phyloP scores from a whole-genome alignment of 2,329 filamentous ascomycete genomes.

The Alternaria hordeiaustralica region DNA sequence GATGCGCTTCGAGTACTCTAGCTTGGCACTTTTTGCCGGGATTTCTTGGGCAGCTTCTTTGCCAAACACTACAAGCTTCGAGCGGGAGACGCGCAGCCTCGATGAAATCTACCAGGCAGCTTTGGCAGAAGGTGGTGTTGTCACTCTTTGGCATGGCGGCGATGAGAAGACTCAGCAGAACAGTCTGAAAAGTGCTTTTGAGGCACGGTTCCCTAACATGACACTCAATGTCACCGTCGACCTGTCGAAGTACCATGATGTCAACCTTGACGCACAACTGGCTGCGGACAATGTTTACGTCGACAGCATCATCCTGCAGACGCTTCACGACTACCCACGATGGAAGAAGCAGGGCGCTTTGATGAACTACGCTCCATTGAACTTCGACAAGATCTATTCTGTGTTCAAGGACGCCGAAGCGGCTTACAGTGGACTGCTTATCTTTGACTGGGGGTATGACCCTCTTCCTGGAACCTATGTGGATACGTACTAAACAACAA shows the following conservation, averaged over 20 bases:
- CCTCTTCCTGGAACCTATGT: too few species aligned
- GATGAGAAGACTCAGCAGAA: slow-evolving; percentile 54
- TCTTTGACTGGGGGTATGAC: slow-evolving; percentile 40
- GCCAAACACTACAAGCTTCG: background rate
- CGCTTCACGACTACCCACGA: slow-evolving; percentile 59
- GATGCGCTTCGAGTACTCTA: slow-evolving; percentile 4
- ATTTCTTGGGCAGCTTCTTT: background rate
- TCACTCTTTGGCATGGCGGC: slow-evolving; percentile 60
- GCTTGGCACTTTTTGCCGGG: slow-evolving; percentile 4
- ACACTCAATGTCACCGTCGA: slow-evolving; percentile 62
- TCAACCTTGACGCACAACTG: slow-evolving; percentile 55
- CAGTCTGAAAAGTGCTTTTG: slow-evolving; percentile 53
- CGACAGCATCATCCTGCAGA: slow-evolving; percentile 60
- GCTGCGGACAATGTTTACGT: slow-evolving; percentile 39
- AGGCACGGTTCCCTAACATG: slow-evolving; percentile 57
- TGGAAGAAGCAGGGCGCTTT: slow-evolving; percentile 59
- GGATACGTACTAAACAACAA: too few species aligned
- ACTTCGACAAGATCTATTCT: slow-evolving; percentile 54
- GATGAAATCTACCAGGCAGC: slow-evolving; percentile 61
- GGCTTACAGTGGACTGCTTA: slow-evolving; percentile 53
- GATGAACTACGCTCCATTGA: slow-evolving; percentile 58
- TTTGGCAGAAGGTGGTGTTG: slow-evolving; percentile 54
- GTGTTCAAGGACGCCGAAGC: slow-evolving; percentile 53
- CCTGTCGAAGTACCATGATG: slow-evolving; percentile 63
- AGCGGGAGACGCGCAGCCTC: slow-evolving; percentile 54